Evolutionary conservation across 2,329 filamentous ascomycete species (phyloP).

Genomic region (Sporothrix dimorphospora): DNA sequence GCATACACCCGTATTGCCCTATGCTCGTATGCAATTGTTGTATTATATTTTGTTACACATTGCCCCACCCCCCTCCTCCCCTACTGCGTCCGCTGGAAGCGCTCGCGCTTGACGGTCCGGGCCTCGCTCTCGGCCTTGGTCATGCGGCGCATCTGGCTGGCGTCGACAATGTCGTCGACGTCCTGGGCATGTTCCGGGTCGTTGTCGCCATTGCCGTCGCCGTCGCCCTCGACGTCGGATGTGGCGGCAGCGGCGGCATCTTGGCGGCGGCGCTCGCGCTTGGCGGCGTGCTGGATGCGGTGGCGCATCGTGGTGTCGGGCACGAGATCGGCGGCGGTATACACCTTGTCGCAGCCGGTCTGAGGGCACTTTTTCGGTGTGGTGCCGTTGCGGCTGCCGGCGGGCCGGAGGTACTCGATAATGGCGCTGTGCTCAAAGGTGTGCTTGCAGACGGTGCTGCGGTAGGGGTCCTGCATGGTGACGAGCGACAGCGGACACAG

Average conservation of each 20-base stretch:
- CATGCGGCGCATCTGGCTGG: constrained; percentile 11
- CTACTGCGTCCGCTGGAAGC: constrained; percentile 23
- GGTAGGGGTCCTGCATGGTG: constrained; percentile 67
- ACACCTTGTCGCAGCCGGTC: constrained; percentile 64
- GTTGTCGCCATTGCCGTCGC: constrained; percentile 41
- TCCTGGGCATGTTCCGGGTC: constrained; percentile 42
- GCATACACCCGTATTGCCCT: background rate
- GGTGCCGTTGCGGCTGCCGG: background rate
- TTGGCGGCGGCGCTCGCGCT: constrained; percentile 48
- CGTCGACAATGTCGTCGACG: constrained; percentile 12
- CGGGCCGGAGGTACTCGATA: constrained; percentile 52
- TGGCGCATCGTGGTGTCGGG: constrained; percentile 60
- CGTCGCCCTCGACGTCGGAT: constrained; percentile 43
- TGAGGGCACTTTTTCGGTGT: constrained; percentile 60
- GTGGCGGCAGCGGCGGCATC: constrained; percentile 42
- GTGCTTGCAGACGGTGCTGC: constrained; percentile 69
- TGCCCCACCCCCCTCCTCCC: constrained; percentile 16
- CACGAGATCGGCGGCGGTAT: constrained; percentile 54
- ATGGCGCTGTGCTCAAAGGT: constrained; percentile 71
- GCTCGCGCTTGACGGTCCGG: constrained; percentile 38
- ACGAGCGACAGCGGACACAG: constrained; percentile 71
- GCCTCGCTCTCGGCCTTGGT: constrained; percentile 32
- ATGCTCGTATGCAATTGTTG: background rate
- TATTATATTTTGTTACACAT: background rate
- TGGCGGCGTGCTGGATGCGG: constrained; percentile 59